Evolutionary conservation across 495 filamentous ascomycete genomes (phyloP), one percentile per base, ranked within the genome.

Genomic region (Aspergillus asperescens): DNA sequence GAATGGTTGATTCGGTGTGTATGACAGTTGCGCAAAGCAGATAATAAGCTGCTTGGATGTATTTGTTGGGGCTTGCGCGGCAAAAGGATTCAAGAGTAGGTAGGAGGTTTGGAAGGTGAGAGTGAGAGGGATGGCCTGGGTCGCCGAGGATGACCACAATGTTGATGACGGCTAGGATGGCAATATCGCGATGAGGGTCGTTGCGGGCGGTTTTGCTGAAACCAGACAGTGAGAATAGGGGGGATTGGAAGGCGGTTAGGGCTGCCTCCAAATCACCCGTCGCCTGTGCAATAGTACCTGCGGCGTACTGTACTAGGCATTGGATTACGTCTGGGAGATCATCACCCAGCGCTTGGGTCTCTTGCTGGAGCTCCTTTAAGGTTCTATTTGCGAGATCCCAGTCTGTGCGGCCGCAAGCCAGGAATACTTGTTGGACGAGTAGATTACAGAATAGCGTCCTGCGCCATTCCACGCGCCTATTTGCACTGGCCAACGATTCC

Each of bases 81-180:
- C 87, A 91, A 54, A 88, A 76, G 5, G 80, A 79, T 35, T 87
- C 81, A 5, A 94, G 74, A 5, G 76, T 72, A 1, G 80, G 68
- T n/a, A 95, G 66, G 2, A 92, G 63, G 5, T 72, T 64, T 4
- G 70, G 59, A 9, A 79, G 64, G 4, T 70, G 61, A 31, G 60
- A 57, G 32, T 81, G 71, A 45, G 81, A 51, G 42, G 71, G 71
- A 22, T 84, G 78, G 0, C 65, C 54, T 7, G 79, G 79, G 31
- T 83, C 72, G 39, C 90, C 87, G 56, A 95, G 73, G 49, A 97
- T 93, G 64, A 90, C 84, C 22, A 95, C 69, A 19, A 78, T 78
- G 67, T 95, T 97, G 52, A 99, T 78, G 4, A 82, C 73, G 4
- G 89, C 86, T 9, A 97, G 79, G 42, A 95, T 79, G 7, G 83